phyloP scores from a whole-genome alignment of 2,329 filamentous ascomycete genomes.

The Cercospora zeae-maydis region DNA sequence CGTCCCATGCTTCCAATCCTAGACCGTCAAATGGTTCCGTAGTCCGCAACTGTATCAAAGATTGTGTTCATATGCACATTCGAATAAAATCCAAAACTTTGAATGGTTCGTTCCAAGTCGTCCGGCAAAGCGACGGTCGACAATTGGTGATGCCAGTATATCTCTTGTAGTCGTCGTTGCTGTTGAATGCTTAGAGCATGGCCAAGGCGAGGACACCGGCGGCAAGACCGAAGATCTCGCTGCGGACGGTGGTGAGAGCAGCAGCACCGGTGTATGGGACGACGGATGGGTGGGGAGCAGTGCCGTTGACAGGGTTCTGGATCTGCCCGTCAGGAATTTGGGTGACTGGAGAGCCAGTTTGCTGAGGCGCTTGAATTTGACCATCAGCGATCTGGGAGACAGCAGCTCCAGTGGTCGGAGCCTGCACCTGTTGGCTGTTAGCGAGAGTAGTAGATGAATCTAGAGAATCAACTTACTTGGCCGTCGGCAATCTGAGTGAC shows the following conservation, averaged over 20 bases:
- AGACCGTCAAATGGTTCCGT: conserved; percentile 5
- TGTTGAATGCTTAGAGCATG: conserved; percentile 28
- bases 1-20: background rate
- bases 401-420: conserved; percentile 17
- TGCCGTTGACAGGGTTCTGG: conserved; percentile 24
- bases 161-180: background rate
- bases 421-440: conserved; percentile 35
- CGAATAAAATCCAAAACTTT: conserved; percentile 23
- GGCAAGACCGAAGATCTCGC: conserved; percentile 31
- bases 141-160: conserved; percentile 12
- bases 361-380: background rate
- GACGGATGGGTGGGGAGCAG: conserved; percentile 17
- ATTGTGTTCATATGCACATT: conserved; percentile 29
- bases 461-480: background rate
- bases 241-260: conserved; percentile 23
- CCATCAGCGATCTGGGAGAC: conserved; percentile 32
- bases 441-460: conserved; percentile 18
- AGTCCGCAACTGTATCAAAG: conserved; percentile 8
- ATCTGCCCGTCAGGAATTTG: conserved; percentile 19
- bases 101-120: background rate
- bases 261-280: conserved; percentile 35
- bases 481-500: conserved; percentile 14
- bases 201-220: conserved; percentile 32
- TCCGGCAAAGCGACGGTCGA: conserved; percentile 7
- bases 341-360: conserved; percentile 32